Percentiles rank a stretch among this genome's conserved stretches.
Conservation (phyloP, 1,139 yeast species). For the Hansenula sp. region DNA sequence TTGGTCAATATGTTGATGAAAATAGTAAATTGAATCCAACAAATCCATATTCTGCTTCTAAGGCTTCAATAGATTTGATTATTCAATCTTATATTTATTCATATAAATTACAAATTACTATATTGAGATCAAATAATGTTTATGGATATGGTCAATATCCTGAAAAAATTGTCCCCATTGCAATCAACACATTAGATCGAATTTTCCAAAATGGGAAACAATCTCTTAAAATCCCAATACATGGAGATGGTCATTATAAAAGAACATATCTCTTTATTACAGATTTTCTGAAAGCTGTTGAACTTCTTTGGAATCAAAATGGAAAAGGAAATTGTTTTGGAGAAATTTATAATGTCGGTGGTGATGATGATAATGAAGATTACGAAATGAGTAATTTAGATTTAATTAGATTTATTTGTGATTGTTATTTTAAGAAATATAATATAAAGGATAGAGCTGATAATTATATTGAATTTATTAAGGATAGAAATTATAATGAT, state of each 20-base stretch:
- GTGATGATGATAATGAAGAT: conserved; percentile 24
- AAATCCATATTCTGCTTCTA: conserved; percentile 58
- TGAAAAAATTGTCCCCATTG: conserved; percentile 50
- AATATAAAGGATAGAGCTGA: too few relatives aligned
- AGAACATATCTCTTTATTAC: conserved; percentile 44
- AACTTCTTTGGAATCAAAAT: conserved; percentile 29
- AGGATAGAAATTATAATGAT: conserved; percentile 52
- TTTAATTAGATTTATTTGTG: conserved; percentile 23
- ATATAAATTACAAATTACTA: conserved; percentile 38
- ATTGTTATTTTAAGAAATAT: too few relatives aligned
- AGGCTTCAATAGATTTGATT: conserved; percentile 52
- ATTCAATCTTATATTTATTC: conserved; percentile 43
- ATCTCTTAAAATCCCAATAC: conserved; percentile 29
- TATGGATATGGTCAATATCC: conserved; percentile 56
- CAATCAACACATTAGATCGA: conserved; percentile 11
- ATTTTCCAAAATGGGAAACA: not conserved
- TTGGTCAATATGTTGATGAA: conserved; percentile 33
- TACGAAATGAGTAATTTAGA: conserved; percentile 40
- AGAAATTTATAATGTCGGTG: conserved; percentile 44
- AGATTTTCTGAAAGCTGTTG: conserved; percentile 45
- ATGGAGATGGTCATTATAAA: conserved; percentile 45
- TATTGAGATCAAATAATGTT: conserved; percentile 49
- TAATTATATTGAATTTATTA: conserved; percentile 29
- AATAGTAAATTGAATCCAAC: conserved; percentile 41
- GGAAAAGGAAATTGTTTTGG: conserved; percentile 19